phyloP scores from a whole-genome alignment of 2,329 filamentous ascomycete species.

The Penicillium sp. region DNA sequence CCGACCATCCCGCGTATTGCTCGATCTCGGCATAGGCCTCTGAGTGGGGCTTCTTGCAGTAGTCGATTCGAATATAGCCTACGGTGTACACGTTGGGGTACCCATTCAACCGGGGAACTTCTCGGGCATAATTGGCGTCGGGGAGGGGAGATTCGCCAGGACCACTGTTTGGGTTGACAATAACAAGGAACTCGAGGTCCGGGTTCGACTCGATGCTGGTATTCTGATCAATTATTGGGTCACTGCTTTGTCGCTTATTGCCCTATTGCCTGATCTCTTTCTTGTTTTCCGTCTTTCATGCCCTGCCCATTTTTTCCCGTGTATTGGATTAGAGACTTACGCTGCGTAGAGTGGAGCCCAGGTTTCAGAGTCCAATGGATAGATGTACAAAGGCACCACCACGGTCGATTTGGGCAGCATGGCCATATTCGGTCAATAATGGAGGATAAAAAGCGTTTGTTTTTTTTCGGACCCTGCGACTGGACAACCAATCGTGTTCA shows the following conservation, averaged over 20 bases:
- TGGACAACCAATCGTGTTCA: background rate
- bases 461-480: background rate
- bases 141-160: background rate
- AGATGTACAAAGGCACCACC: conserved; percentile 3
- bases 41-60: conserved; percentile 21
- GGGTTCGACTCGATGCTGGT: conserved; percentile 1
- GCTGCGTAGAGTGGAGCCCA: conserved; percentile 4
- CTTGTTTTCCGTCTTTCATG: background rate
- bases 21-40: conserved; percentile 16
- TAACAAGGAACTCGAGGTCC: background rate
- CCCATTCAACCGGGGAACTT: conserved; percentile 13
- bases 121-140: conserved; percentile 1
- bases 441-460: background rate
- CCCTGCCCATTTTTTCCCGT: background rate
- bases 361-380: conserved; percentile 2
- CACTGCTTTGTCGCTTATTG: background rate
- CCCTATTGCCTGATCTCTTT: background rate
- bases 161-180: conserved; percentile 3
- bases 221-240: background rate
- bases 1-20: conserved; percentile 2
- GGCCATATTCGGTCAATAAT: background rate
- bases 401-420: background rate
- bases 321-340: background rate
- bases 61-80: conserved; percentile 25
- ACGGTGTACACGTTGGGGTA: conserved; percentile 21